Percentiles rank a stretch among this genome's conserved stretches.
These are phyloP conservation scores for Teratosphaeriaceae sp. DNA, from an alignment of 2,329 filamentous ascomycete genomes.

Conservation along the genomic window DNA sequence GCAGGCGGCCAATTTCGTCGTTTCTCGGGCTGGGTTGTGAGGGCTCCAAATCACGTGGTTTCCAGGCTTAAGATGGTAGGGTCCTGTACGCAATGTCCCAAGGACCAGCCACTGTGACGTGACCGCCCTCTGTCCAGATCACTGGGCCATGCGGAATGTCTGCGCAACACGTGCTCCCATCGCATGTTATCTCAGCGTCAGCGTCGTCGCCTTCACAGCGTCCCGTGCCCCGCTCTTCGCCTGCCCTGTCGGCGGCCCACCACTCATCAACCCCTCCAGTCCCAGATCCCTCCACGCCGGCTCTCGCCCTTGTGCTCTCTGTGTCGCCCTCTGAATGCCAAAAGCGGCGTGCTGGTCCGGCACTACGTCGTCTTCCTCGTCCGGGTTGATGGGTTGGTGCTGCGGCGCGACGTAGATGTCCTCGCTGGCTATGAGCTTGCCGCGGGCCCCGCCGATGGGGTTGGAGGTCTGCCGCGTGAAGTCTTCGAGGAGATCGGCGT, in stretches of 20 bases:
- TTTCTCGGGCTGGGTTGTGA: slow-evolving; percentile 1
- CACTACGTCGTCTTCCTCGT: slow-evolving; percentile 83
- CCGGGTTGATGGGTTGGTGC: slow-evolving; percentile 75
- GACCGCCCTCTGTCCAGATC: too few species aligned
- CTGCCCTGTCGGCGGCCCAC: slow-evolving; percentile 44
- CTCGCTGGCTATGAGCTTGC: slow-evolving; percentile 43
- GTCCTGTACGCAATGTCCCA: too few species aligned
- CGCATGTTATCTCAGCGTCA: not conserved
- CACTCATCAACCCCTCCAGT: slow-evolving; percentile 61
- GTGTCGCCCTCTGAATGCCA: slow-evolving; percentile 74
- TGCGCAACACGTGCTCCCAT: too few species aligned
- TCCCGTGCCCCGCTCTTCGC: not conserved
- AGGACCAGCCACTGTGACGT: too few species aligned
- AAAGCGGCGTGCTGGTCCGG: slow-evolving; percentile 85
- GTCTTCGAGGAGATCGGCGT: slow-evolving; percentile 70
- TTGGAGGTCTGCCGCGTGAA: slow-evolving; percentile 32
- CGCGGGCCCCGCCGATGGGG: slow-evolving; percentile 12
- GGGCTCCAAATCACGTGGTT: too few species aligned
- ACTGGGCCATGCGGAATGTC: too few species aligned
- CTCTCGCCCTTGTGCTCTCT: slow-evolving; percentile 54
- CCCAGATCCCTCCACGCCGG: slow-evolving; percentile 74
- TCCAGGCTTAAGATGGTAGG: too few species aligned
- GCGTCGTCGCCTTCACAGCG: not conserved
- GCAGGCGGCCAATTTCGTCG: slow-evolving; percentile 28
- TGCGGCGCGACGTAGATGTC: slow-evolving; percentile 76